Percentiles rank a stretch among this genome's conserved stretches.
Evolutionary conservation across 345 rosid species (phyloP).

Genomic region (Melaleuca quinquenervia): DNA sequence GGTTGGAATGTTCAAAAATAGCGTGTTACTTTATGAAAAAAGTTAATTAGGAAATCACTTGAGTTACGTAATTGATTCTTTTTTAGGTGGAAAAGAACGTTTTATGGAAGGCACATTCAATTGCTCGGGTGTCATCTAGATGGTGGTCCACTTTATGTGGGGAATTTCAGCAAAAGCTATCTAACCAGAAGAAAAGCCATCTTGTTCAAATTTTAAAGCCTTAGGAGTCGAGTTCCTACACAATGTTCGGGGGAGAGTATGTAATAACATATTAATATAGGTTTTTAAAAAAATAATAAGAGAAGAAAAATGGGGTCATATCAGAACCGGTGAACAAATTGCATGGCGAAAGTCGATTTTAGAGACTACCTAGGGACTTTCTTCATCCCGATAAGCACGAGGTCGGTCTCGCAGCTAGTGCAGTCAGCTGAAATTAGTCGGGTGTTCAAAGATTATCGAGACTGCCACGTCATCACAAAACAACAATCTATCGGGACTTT

Average conservation of each 20-base stretch:
- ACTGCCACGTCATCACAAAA: too few species aligned
- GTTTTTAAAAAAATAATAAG: neutral
- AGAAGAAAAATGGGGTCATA: neutral
- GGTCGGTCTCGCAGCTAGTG: rapidly evolving
- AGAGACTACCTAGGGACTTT: neutral
- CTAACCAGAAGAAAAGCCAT: neutral
- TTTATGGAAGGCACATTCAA: too few species aligned
- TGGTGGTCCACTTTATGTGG: neutral
- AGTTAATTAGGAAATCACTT: neutral
- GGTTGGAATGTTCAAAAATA: neutral
- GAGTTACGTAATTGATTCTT: neutral
- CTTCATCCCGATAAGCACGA: rapidly evolving
- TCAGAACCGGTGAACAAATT: neutral
- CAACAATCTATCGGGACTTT: neutral
- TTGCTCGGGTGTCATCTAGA: neutral
- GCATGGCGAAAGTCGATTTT: rapidly evolving
- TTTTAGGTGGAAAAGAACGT: neutral
- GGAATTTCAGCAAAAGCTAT: neutral
- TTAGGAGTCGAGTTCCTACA: neutral
- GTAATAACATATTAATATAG: neutral
- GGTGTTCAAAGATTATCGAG: neutral
- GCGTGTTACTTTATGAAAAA: neutral
- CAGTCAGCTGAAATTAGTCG: neutral
- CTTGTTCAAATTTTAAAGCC: neutral
- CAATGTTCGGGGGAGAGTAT: rapidly evolving